Base-by-base conservation (phyloP, 768 basidiomycete species). In the Termitomyces sp. region DNA sequence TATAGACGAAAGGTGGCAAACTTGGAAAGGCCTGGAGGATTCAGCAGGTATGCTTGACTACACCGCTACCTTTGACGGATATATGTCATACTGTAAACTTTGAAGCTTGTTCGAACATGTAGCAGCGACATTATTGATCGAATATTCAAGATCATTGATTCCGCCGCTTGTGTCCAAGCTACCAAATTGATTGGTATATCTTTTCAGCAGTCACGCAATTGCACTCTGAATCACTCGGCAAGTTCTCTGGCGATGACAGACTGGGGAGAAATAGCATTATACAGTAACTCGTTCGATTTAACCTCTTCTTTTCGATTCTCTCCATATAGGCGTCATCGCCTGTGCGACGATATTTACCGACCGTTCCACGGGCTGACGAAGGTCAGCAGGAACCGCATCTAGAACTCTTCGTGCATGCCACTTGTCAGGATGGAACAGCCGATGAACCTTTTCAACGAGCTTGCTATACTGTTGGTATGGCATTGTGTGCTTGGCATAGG, bases 331-430 rank as follows among this genome's bases (percentile, higher is more conserved):
- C 10, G 57, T 58, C 52, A 58, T 53, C 3, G 59, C 56, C 37
- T 60, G 56, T 15, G 59, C 51, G 45, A 57, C 59, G 20, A 36
- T 47, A 24, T 55, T 55, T 3, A 49, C 50, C 26, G 50, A 44
- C 20, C 28, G 5, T 48, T 57, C 53, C 39, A 57, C 26, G 5
- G 50, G 3, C 10, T n/a, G 29, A 29, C 56, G 41, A 47, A 60
- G 24, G 44, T 39, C 50, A 13, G 13, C 60, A 31, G 55, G 22
- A 29, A 60, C 39, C 9, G 41, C 29, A 24, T 41, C 44, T 55
- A 62, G 49, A 39, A 62, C 29, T 31, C 42, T n/a, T 48, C 59
- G 48, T 9, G 61, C 56, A n/a, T 44, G 48, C 61, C 61, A 62
- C 41, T 50, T 53, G 34, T 62, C 61, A 41, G 55, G 61, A 49